Evolutionary conservation across 768 basidiomycete species (phyloP).

Genomic region (Rhizopogon vesiculosus): DNA sequence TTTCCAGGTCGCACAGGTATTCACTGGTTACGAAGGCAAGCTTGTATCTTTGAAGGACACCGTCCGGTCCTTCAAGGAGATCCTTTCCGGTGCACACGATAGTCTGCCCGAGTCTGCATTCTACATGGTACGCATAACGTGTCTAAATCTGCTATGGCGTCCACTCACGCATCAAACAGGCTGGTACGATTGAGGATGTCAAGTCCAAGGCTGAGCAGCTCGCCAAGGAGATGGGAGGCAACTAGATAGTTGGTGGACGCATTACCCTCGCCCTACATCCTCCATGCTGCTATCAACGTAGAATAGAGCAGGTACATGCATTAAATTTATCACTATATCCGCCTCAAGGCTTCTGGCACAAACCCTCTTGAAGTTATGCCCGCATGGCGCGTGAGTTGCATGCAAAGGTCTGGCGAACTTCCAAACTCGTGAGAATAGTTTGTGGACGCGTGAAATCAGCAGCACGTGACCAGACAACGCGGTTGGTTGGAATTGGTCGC

Average conservation of each 20-base stretch:
- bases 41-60: conserved; percentile 97
- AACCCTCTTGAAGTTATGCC: background rate
- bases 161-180: conserved; percentile 26
- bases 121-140: conserved; percentile 69
- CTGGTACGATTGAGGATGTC: conserved; percentile 95
- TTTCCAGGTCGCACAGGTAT: conserved; percentile 99
- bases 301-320: conserved; percentile 11
- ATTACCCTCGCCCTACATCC: conserved; percentile 2
- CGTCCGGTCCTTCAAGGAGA: conserved; percentile 96
- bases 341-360: too few species aligned
- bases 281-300: background rate
- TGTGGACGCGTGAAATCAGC: background rate
- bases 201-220: conserved; percentile 97
- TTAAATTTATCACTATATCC: conserved; percentile 5
- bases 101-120: conserved; percentile 92
- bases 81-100: conserved; percentile 87
- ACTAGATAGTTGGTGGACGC: conserved; percentile 16
- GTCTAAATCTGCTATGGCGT: too few species aligned
- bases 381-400: too few species aligned
- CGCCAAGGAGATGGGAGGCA: conserved; percentile 83
- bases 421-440: too few species aligned
- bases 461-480: background rate
- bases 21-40: conserved; percentile 98
- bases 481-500: background rate
- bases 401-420: too few species aligned